Percentiles rank a stretch among this genome's conserved stretches.
Conservation (phyloP, 495 filamentous ascomycete genomes). For the Xylaria sp. region DNA sequence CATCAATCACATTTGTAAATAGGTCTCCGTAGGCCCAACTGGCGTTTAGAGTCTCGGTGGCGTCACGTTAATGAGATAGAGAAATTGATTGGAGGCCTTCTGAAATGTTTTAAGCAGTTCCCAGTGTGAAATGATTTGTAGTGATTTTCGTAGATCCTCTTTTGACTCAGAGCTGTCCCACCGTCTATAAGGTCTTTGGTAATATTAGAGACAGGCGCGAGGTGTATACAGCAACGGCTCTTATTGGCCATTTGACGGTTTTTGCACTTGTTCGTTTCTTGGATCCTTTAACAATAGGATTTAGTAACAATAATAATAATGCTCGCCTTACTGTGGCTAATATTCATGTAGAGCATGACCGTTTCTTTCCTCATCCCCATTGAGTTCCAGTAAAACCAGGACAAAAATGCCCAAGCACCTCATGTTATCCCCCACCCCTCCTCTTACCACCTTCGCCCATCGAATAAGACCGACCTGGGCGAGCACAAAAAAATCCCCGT, state of each 20-base stretch:
- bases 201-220: neutral
- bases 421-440: neutral
- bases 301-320: neutral
- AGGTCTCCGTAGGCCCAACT: conserved; percentile 20
- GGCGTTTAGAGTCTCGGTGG: conserved; percentile 9
- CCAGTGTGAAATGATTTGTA: neutral
- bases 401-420: conserved; percentile 2
- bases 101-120: neutral
- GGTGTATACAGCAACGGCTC: neutral
- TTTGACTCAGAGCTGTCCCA: neutral
- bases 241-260: neutral
- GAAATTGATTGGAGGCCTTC: conserved; percentile 3
- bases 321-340: neutral
- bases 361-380: neutral
- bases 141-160: too few species aligned
- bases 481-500: neutral
- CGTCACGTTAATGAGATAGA: conserved; percentile 15
- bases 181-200: neutral
- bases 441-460: neutral
- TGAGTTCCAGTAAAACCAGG: neutral
- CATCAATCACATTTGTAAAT: conserved; percentile 23
- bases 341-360: neutral
- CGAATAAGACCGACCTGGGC: neutral
- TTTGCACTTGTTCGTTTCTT: neutral
- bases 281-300: neutral